These are phyloP conservation scores for Saccharum hybrid DNA, from an alignment of 202 grass and related monocot species.

Conservation along the genomic window DNA sequence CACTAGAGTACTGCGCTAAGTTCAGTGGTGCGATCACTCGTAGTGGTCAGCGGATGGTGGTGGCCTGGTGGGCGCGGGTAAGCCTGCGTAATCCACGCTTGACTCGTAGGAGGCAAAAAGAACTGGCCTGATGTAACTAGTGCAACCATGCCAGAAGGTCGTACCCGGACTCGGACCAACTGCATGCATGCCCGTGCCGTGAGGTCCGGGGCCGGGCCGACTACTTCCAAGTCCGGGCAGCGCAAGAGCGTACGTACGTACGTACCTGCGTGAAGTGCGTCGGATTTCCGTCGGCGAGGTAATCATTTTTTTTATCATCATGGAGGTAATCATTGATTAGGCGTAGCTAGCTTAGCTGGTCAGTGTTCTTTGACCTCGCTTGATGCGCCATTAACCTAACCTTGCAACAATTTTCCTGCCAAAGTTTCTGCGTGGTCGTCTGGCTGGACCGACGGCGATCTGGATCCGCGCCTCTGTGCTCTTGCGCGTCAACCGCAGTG, in stretches of 20 bases:
- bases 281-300: background rate
- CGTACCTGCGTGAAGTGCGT: too few relatives aligned
- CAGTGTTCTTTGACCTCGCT: slow-evolving; percentile 16
- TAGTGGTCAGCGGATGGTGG: too few relatives aligned
- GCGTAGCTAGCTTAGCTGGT: background rate
- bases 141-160: background rate
- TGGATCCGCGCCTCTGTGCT: slow-evolving; percentile 12
- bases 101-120: too few relatives aligned
- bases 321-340: slow-evolving; percentile 34
- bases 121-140: background rate
- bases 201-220: background rate
- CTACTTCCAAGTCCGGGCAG: background rate
- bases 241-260: background rate
- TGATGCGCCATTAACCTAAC: background rate
- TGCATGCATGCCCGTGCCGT: background rate
- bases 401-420: slow-evolving; percentile 1
- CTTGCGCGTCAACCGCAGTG: background rate
- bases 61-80: too few relatives aligned
- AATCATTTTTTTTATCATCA: too few relatives aligned
- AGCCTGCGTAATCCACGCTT: too few relatives aligned
- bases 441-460: background rate
- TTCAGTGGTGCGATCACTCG: too few relatives aligned
- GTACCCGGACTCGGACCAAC: background rate
- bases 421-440: background rate
- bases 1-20: too few relatives aligned